These are phyloP conservation scores for Mesotaenium endlicherianum DNA, from an alignment of 139 green algal species.

Conservation along the genomic window DNA sequence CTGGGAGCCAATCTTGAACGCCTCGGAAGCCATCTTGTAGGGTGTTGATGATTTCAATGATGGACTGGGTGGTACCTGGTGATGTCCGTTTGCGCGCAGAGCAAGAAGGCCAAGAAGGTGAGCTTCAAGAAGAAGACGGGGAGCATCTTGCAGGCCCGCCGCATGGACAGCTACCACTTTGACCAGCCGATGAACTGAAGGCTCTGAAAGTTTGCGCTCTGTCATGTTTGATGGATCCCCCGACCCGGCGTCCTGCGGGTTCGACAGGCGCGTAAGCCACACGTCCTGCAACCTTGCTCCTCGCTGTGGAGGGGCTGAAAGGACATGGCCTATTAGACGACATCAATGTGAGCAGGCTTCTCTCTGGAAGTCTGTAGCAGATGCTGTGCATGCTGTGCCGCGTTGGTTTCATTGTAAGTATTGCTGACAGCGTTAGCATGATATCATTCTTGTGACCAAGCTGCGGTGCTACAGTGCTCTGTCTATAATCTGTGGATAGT, in stretches of 20 bases:
- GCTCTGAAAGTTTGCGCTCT: neutral
- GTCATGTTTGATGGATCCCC: neutral
- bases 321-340: no score
- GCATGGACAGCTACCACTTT: neutral
- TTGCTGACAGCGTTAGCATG: no score
- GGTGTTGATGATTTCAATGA: neutral
- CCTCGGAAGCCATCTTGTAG: neutral
- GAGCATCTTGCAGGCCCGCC: neutral
- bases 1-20: neutral
- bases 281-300: neutral
- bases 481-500: no score
- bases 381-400: no score
- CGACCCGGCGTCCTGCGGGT: neutral
- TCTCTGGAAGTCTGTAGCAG: no score
- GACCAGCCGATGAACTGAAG: no score
- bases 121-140: conserved; percentile 43
- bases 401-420: no score
- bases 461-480: no score
- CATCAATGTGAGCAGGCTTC: no score
- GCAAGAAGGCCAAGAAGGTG: conserved; percentile 37
- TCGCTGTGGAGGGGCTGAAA: no score
- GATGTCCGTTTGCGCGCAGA: neutral
- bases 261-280: neutral
- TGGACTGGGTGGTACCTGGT: neutral
- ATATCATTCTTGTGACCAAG: no score